Percentiles rank a stretch among this genome's conserved stretches.
phyloP scores from a whole-genome alignment of 495 filamentous ascomycete genomes.

The Immersiella caudata region DNA sequence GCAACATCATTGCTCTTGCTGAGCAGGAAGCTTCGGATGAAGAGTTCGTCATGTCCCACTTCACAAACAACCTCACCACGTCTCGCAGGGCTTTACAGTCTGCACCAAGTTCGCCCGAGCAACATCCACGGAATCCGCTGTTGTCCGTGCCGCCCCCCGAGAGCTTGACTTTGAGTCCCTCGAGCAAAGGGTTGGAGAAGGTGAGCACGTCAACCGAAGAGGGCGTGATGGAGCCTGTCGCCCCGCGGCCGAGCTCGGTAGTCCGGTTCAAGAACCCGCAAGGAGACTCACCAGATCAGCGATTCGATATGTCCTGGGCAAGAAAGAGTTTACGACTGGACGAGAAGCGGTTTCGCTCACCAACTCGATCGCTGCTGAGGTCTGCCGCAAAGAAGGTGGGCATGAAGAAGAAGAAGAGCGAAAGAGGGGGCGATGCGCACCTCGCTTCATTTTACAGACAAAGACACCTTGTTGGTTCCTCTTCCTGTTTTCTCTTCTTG shows the following conservation, averaged over 20 bases:
- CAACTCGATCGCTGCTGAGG: background rate
- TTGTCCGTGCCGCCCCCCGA: background rate
- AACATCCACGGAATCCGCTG: background rate
- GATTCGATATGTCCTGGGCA: slow-evolving; percentile 7
- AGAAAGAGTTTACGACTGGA: background rate
- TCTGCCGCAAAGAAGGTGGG: slow-evolving; percentile 8
- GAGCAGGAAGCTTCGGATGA: background rate
- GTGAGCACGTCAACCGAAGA: background rate
- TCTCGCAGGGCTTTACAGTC: background rate
- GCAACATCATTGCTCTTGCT: background rate
- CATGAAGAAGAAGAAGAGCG: slow-evolving; percentile 1
- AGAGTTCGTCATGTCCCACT: background rate
- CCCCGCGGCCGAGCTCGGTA: background rate
- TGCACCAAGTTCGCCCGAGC: background rate
- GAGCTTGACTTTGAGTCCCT: background rate
- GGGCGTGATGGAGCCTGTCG: background rate
- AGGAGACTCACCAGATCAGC: background rate
- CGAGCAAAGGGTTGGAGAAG: background rate
- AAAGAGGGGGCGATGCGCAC: background rate
- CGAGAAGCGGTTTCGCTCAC: background rate
- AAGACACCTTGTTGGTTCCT: background rate
- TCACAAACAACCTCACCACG: background rate
- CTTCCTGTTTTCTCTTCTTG: no score
- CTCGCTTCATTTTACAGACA: background rate
- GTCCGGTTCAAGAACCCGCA: background rate